A percentile compares a stretch with the other conserved stretches of the same genome.
These are phyloP conservation scores for Claviceps monticola DNA, from an alignment of 2,329 filamentous ascomycete genomes.

Conservation along the genomic window DNA sequence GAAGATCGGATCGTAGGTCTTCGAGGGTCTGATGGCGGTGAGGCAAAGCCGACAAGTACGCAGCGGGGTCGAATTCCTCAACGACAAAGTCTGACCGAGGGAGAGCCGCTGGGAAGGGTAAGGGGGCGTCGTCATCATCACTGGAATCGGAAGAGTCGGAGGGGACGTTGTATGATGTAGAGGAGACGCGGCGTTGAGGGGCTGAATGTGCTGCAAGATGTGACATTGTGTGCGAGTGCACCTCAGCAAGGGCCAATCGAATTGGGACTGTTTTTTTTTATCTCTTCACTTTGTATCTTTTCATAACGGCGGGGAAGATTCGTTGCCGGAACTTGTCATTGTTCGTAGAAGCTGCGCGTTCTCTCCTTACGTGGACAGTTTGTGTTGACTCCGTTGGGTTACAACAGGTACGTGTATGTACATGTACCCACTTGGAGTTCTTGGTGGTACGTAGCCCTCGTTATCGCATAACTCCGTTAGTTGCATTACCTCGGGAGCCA, in stretches of 20 bases:
- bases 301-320: not conserved
- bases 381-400: no score
- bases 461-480: constrained; percentile 11
- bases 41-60: constrained; percentile 66
- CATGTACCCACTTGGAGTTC: no score
- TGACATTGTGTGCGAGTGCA: constrained; percentile 1
- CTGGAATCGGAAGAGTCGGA: constrained; percentile 12
- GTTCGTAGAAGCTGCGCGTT: no score
- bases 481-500: constrained; percentile 4
- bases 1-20: constrained; percentile 76
- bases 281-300: not conserved
- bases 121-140: constrained; percentile 42
- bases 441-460: not conserved
- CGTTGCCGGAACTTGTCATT: no score
- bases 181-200: constrained; percentile 8
- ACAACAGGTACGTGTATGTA: no score
- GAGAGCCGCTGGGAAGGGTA: constrained; percentile 81
- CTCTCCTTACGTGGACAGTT: no score
- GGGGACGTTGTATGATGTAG: constrained; percentile 5
- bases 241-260: not conserved
- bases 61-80: constrained; percentile 61
- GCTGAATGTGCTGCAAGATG: not conserved
- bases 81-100: constrained; percentile 70
- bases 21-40: constrained; percentile 93
- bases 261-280: not conserved